phyloP scores from a whole-genome alignment of 192 early-diverging fungal genomes.

The Jimgerdemannia lactiflua region DNA sequence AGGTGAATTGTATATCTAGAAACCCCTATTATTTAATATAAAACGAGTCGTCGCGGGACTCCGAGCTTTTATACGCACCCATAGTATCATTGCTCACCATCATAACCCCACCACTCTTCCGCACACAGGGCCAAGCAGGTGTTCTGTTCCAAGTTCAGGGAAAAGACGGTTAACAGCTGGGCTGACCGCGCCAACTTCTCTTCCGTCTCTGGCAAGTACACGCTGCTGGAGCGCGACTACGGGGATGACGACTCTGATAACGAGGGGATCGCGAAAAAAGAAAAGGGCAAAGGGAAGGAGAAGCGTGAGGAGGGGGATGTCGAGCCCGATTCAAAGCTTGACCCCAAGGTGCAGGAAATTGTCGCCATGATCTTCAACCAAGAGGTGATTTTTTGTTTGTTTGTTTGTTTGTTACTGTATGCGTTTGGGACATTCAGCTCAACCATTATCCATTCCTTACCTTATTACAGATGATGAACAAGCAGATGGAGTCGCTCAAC shows the following conservation, averaged over 20 bases:
- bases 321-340: slow-evolving; percentile 52
- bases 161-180: slow-evolving; percentile 70
- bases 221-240: slow-evolving; percentile 64
- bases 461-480: slow-evolving; percentile 37
- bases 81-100: slow-evolving; percentile 31
- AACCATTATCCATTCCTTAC: too few species aligned
- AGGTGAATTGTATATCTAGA: too few species aligned
- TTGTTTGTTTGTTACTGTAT: too few species aligned
- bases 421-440: too few species aligned
- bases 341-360: slow-evolving; percentile 55
- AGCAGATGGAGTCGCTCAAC: slow-evolving; percentile 63
- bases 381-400: background rate
- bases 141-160: slow-evolving; percentile 57
- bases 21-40: too few species aligned
- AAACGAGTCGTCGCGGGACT: too few species aligned
- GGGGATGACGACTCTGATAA: slow-evolving; percentile 51
- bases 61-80: too few species aligned
- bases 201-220: slow-evolving; percentile 41
- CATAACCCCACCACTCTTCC: background rate
- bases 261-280: background rate
- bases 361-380: slow-evolving; percentile 67
- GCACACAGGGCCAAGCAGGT: slow-evolving; percentile 23
- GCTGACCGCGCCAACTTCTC: slow-evolving; percentile 34
- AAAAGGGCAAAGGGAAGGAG: slow-evolving; percentile 4
- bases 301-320: slow-evolving; percentile 18